Evolutionary conservation across 441 rosid species (phyloP), one percentile per base, ranked within the genome.

Genomic region (Populus hybrid): DNA sequence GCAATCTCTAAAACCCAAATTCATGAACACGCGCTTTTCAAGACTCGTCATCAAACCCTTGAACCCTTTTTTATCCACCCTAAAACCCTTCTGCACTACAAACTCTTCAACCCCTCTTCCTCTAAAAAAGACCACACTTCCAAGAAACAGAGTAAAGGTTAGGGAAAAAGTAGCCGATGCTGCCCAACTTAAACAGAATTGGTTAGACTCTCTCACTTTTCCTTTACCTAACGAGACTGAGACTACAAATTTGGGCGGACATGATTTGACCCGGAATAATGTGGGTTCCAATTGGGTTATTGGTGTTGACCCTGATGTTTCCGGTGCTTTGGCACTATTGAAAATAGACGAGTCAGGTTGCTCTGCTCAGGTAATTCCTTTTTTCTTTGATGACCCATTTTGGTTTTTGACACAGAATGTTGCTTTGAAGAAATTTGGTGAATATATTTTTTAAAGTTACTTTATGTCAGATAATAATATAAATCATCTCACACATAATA

Each of bases 261-360:
- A 64, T 63, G 78, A 71, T 4, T 19, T 71, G 9, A 70, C 69
- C 38, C 77, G 16, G 50, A 64, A 32, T 75, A 75, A 76, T 80
- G 71, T 53, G 71, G 86, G 82, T 66, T 80, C 89, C 70, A 68
- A 74, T 21, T 92, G 88, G 88, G 88, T 87, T 78, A 38, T 92
- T 34, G 97, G 98, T 63, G 38, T 94, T 71, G 97, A 94, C 87
- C 98, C 97, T 21, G 95, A 94, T 79, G 70, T 86, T 77, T 91
- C 92, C 7, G 98, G 97, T 70, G 95, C 97, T 7, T 67, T 94
- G 77, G 93, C 98, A 23, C 72, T 92, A 71, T 77, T 92, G 84
- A 91, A 83, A 82, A 21, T 75, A 26, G 84, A 85, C 42, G 85
- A 86, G 21, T 69, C 79, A 28, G 91, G 87, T 70, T 85, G 80